Evolutionary conservation across 345 rosid genomes (phyloP).

Genomic region (Ricinus communis): DNA sequence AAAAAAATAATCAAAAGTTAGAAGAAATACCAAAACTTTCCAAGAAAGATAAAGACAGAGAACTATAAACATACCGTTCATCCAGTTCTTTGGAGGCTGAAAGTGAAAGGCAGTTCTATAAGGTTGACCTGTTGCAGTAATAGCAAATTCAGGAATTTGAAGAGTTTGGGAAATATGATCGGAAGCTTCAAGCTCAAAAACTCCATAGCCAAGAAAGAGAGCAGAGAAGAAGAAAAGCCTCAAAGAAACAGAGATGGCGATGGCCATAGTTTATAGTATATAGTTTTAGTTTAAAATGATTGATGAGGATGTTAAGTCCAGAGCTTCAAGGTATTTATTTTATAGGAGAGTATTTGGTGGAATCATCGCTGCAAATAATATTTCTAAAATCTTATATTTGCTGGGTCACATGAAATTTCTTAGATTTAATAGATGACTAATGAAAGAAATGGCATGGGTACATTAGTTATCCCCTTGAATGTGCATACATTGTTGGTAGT

Average conservation of each 20-base stretch:
- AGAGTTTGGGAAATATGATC: constrained; percentile 38
- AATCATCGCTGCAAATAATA: no score
- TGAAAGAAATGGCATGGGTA: no score
- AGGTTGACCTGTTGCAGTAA: constrained; percentile 39
- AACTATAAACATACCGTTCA: constrained; percentile 49
- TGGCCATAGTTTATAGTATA: constrained; percentile 13
- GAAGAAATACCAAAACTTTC: not conserved
- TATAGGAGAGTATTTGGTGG: not conserved
- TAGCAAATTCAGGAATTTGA: constrained; percentile 24
- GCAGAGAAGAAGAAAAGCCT: constrained; percentile 32
- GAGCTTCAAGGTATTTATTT: not conserved
- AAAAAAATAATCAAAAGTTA: not conserved
- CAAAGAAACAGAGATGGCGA: not conserved
- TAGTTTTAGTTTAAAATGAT: not conserved
- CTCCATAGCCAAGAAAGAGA: constrained; percentile 40
- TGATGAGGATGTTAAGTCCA: not conserved
- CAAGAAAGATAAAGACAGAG: not conserved
- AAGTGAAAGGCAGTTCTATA: constrained; percentile 70
- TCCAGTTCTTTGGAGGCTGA: constrained; percentile 75
- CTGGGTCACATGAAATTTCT: not conserved
- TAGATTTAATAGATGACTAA: no score
- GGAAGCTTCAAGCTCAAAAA: constrained; percentile 49
- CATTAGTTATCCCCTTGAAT: not conserved
- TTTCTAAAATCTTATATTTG: no score
- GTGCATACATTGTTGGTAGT: not conserved